phyloP scores from a whole-genome alignment of 1,284 basidiomycete genomes.

The Cutaneotrichosporon curvatum region DNA sequence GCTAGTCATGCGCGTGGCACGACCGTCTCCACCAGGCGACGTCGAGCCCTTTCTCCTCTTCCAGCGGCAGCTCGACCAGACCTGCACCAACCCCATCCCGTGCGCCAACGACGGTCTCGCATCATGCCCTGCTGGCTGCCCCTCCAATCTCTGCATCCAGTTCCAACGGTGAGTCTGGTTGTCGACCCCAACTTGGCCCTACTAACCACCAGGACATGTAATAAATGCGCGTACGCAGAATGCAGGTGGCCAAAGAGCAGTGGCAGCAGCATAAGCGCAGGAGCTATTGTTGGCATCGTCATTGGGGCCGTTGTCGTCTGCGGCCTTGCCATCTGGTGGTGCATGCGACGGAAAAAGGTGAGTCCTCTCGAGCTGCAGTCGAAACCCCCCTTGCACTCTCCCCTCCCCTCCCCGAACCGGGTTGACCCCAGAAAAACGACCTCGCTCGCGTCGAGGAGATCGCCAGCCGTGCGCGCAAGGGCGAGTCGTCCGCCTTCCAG shows the following conservation, averaged over 20 bases:
- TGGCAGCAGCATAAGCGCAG: conserved; percentile 32
- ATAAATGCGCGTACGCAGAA: conserved; percentile 28
- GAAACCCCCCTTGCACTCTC: neutral
- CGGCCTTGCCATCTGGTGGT: conserved; percentile 41
- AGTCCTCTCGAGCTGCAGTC: conserved; percentile 5
- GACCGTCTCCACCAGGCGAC: too few relatives aligned
- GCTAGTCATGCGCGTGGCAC: too few relatives aligned
- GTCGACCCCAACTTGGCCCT: neutral
- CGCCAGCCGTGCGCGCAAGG: conserved; percentile 41
- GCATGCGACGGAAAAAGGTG: conserved; percentile 44
- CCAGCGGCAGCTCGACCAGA: too few relatives aligned
- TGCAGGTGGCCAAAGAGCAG: neutral
- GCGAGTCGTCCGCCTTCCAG: conserved; percentile 42
- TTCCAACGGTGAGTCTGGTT: neutral
- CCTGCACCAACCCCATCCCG: neutral
- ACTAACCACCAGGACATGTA: conserved; percentile 19
- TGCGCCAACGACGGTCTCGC: neutral
- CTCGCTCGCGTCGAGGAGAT: conserved; percentile 40
- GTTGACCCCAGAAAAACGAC: conserved; percentile 34
- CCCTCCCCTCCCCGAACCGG: too few relatives aligned
- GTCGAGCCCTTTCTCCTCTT: too few relatives aligned
- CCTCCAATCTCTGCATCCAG: neutral
- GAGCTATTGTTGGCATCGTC: conserved; percentile 45
- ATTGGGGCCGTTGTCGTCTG: conserved; percentile 41
- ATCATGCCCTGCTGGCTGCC: neutral